A percentile compares a stretch with the other conserved stretches of the same genome.
Evolutionary conservation across 2,329 filamentous ascomycete species (phyloP).

Genomic region (Bimuria novae-zelandiae): DNA sequence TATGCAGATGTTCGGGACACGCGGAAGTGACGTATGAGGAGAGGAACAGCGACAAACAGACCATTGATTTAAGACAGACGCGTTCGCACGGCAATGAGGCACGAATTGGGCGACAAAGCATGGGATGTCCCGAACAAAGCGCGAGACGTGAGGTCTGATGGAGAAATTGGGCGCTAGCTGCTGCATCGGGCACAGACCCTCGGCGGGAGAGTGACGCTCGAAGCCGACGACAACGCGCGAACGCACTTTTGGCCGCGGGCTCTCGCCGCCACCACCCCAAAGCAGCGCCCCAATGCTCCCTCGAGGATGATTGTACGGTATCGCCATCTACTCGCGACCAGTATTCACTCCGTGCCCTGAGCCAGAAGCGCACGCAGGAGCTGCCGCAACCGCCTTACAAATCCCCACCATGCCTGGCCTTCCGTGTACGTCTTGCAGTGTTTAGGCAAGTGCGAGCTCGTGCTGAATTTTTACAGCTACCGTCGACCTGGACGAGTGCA

Average conservation of each 20-base stretch:
- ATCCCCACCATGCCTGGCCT: slow-evolving; percentile 54
- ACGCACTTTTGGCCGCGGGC: slow-evolving; percentile 12
- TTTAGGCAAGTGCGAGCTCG: background rate
- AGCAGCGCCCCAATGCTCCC: slow-evolving; percentile 33
- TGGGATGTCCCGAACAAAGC: slow-evolving; percentile 9
- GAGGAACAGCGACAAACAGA: background rate
- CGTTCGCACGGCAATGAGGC: background rate
- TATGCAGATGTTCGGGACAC: slow-evolving; percentile 1
- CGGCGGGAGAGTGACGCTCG: background rate
- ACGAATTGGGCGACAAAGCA: slow-evolving; percentile 10
- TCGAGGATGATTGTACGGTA: slow-evolving; percentile 49
- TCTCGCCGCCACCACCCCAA: slow-evolving; percentile 24
- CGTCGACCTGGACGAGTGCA: slow-evolving; percentile 98
- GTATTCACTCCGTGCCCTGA: slow-evolving; percentile 43
- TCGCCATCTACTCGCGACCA: slow-evolving; percentile 43
- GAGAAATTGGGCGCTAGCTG: slow-evolving; percentile 13
- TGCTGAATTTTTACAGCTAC: slow-evolving; percentile 64
- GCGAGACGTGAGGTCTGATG: slow-evolving; percentile 12
- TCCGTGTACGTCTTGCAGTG: slow-evolving; percentile 48
- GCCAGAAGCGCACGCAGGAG: slow-evolving; percentile 35
- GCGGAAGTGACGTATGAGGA: background rate
- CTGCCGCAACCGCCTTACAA: slow-evolving; percentile 20
- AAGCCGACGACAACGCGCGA: background rate
- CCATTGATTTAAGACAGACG: background rate
- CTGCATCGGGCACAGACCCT: background rate